A percentile compares a stretch with the other conserved stretches of the same genome.
These are phyloP conservation scores for Aspergillus biplanus DNA, from an alignment of 495 filamentous ascomycete genomes.

Conservation along the genomic window DNA sequence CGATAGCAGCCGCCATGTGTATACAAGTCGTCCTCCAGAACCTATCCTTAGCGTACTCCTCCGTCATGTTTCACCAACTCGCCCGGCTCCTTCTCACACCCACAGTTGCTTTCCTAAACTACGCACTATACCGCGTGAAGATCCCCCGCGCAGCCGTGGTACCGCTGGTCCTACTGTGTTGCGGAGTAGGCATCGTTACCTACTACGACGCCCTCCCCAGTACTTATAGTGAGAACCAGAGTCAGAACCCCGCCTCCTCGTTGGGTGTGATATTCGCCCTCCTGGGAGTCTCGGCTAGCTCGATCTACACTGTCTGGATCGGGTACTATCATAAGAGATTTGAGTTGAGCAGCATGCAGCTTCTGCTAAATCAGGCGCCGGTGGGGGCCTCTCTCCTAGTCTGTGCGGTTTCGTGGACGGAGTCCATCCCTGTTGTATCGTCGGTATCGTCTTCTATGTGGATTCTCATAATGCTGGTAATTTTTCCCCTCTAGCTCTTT, in stretches of 20 bases:
- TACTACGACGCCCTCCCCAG: constrained; percentile 68
- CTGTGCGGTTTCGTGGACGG: constrained; percentile 67
- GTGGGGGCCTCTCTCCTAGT: constrained; percentile 64
- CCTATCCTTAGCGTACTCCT: constrained; percentile 69
- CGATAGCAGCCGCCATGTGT: constrained; percentile 67
- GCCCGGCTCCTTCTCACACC: constrained; percentile 74
- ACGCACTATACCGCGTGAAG: constrained; percentile 61
- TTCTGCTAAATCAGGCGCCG: constrained; percentile 73
- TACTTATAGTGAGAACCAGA: constrained; percentile 42
- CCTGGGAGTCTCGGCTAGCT: constrained; percentile 64
- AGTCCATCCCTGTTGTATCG: constrained; percentile 59
- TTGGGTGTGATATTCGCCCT: constrained; percentile 68
- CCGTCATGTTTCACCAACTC: constrained; percentile 76
- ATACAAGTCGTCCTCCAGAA: constrained; percentile 78
- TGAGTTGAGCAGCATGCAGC: constrained; percentile 70
- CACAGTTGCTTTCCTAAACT: constrained; percentile 68
- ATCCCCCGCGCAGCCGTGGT: constrained; percentile 51
- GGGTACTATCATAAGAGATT: constrained; percentile 67
- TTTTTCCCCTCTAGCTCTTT: neutral
- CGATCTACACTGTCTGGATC: constrained; percentile 73
- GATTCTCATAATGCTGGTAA: constrained; percentile 43
- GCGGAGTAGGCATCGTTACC: constrained; percentile 69
- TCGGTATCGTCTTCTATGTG: constrained; percentile 43
- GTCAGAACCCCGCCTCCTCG: constrained; percentile 51
- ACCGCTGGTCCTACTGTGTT: constrained; percentile 64